Percentiles rank a stretch among this genome's conserved stretches.
Conservation (phyloP, 176 grass and related monocot genomes). For the Rhynchospora tenuis region DNA sequence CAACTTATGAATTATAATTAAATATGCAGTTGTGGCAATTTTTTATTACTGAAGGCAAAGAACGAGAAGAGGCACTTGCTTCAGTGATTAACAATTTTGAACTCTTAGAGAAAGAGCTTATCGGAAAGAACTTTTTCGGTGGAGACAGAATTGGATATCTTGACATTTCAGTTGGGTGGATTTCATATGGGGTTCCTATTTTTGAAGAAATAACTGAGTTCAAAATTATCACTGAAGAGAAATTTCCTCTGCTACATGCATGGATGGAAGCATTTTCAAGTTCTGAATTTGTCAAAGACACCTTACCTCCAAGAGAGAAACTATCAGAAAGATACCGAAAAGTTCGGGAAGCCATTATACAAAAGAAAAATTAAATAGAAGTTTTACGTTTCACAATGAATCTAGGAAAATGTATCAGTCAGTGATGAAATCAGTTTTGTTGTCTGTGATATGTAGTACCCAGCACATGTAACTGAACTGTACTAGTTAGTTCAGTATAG, state of each 20-base stretch:
- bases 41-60: conserved; percentile 18
- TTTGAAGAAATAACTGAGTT: conserved; percentile 29
- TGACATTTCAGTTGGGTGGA: conserved; percentile 8
- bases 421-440: neutral
- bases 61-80: conserved; percentile 16
- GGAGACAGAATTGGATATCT: conserved; percentile 22
- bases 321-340: conserved; percentile 8
- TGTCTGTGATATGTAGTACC: neutral
- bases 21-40: conserved; percentile 15
- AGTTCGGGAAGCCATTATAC: neutral
- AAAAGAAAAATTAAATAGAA: conserved; percentile 4
- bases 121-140: conserved; percentile 20
- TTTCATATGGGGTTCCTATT: conserved; percentile 13
- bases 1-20: neutral
- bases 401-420: neutral
- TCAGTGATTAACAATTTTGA: conserved; percentile 15
- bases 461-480: conserved; percentile 5
- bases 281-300: conserved; percentile 21
- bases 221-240: neutral
- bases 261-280: conserved; percentile 27
- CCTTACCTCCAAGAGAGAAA: conserved; percentile 26
- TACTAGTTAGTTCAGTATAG: neutral
- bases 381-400: neutral
- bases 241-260: conserved; percentile 7
- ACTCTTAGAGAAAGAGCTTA: conserved; percentile 22